phyloP scores from a whole-genome alignment of 306 rosid genomes.

The Dryas octopetala region DNA sequence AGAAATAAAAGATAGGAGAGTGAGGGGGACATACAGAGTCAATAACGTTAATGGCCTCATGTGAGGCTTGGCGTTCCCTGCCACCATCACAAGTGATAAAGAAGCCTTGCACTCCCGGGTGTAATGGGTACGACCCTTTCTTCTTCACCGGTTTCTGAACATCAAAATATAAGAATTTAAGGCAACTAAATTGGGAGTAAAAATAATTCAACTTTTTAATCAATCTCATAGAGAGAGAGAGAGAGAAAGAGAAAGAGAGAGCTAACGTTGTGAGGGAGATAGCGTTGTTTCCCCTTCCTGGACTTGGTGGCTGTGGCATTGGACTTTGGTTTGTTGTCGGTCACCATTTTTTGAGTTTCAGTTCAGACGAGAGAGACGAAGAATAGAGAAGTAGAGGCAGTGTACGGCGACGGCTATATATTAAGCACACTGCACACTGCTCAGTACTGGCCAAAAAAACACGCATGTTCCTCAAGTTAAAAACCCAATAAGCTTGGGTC shows the following conservation, averaged over 20 bases:
- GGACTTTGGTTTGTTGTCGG: conserved; percentile 42
- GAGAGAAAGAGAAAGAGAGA: conserved; percentile 3
- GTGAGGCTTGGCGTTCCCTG: conserved; percentile 88
- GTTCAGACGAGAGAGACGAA: conserved; percentile 3
- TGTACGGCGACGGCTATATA: too few species aligned
- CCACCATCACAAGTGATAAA: conserved; percentile 97
- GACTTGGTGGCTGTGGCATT: conserved; percentile 25
- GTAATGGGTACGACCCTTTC: conserved; percentile 84
- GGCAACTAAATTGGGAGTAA: background rate
- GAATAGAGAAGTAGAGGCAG: too few species aligned
- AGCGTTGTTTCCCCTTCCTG: conserved; percentile 73
- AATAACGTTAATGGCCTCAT: conserved; percentile 80
- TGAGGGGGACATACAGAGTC: conserved; percentile 54
- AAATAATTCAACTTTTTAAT: background rate
- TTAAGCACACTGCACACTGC: too few species aligned
- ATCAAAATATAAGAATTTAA: background rate
- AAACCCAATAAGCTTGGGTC: too few species aligned
- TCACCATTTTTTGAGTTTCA: conserved; percentile 41
- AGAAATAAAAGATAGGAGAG: background rate
- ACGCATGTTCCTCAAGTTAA: too few species aligned
- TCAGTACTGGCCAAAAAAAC: too few species aligned
- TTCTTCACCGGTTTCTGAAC: conserved; percentile 77
- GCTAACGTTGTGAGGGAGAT: conserved; percentile 75
- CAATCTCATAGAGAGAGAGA: background rate
- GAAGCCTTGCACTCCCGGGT: conserved; percentile 88